phyloP scores from a whole-genome alignment of 306 rosid species.

The Myrica gale region DNA sequence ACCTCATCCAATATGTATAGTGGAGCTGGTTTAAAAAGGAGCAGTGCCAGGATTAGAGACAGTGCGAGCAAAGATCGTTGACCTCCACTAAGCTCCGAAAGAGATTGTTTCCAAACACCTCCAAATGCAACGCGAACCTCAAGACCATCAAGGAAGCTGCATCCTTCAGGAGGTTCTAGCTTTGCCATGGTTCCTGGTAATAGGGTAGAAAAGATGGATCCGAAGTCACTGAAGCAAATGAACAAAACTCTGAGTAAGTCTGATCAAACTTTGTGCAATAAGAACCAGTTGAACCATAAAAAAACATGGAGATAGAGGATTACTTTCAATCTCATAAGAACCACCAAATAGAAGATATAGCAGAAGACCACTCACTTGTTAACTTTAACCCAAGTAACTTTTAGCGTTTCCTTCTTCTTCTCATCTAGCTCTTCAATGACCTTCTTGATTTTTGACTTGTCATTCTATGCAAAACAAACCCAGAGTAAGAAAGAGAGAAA shows the following conservation, averaged over 20 bases:
- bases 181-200: constrained; percentile 94
- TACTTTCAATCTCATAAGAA: neutral
- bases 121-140: constrained; percentile 99
- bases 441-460: constrained; percentile 91
- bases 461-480: constrained; percentile 53
- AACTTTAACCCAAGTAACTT: constrained; percentile 91
- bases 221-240: constrained; percentile 70
- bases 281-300: constrained; percentile 17
- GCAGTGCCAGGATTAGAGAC: constrained; percentile 87
- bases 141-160: constrained; percentile 91
- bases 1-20: constrained; percentile 97
- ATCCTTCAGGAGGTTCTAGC: constrained; percentile 94
- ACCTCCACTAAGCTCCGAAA: constrained; percentile 97
- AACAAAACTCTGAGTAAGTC: constrained; percentile 9
- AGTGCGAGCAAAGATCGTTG: constrained; percentile 97
- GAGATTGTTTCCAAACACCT: constrained; percentile 94
- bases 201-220: constrained; percentile 91
- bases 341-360: neutral
- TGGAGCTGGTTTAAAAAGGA: constrained; percentile 97
- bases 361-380: constrained; percentile 49
- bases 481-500: constrained; percentile 35
- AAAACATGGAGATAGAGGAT: constrained; percentile 15
- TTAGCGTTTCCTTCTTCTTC: constrained; percentile 94
- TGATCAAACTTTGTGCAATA: constrained; percentile 12
- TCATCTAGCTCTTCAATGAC: constrained; percentile 97